Evolutionary conservation across 2,329 filamentous ascomycete species (phyloP).

Genomic region (Bertia moriformis): DNA sequence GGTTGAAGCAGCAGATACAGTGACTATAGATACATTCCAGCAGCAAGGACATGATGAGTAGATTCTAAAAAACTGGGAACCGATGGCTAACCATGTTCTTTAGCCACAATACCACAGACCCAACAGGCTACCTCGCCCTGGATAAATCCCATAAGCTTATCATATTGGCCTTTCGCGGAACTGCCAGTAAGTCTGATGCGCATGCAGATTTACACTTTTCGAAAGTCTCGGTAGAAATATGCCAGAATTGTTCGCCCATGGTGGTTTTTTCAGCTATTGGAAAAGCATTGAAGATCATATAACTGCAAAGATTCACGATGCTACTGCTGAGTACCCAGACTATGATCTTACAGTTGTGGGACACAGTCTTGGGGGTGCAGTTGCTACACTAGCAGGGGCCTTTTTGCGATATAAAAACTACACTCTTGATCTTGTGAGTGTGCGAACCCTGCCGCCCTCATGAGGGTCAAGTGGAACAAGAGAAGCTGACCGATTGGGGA

Average conservation of each 20-base stretch:
- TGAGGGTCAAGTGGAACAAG: neutral
- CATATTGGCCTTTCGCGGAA: neutral
- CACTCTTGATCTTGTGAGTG: neutral
- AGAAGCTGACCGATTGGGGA: neutral
- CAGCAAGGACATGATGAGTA: no score
- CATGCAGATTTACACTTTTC: neutral
- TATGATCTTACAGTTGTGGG: neutral
- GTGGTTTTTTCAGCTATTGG: neutral
- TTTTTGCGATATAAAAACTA: conserved; percentile 19
- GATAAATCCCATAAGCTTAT: neutral
- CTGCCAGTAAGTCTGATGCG: neutral
- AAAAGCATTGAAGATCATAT: neutral
- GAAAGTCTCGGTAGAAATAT: neutral
- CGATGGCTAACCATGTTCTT: no score
- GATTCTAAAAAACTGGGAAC: no score
- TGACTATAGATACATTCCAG: neutral
- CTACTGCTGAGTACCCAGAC: neutral
- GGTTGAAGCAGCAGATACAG: conserved; percentile 27
- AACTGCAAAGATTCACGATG: neutral
- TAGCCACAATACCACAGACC: no score
- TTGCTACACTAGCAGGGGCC: conserved; percentile 18
- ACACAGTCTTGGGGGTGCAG: neutral
- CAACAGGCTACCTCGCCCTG: neutral
- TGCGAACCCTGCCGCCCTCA: neutral
- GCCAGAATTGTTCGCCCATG: neutral